phyloP scores from a whole-genome alignment of 148 eudicot genomes.

The Camellia japonica region DNA sequence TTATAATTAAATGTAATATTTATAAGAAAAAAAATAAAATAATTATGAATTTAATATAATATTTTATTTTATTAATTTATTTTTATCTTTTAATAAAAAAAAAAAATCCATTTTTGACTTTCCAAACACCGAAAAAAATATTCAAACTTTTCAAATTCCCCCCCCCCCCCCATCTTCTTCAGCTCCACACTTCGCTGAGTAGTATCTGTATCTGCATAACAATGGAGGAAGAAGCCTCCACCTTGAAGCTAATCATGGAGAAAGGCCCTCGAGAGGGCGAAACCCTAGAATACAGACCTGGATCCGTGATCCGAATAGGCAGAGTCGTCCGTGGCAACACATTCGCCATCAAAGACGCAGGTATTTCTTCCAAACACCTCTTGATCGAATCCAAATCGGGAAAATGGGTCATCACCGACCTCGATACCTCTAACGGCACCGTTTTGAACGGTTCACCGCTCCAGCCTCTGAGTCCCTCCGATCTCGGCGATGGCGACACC shows the following conservation, averaged over 20 bases:
- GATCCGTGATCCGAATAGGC: constrained; percentile 47
- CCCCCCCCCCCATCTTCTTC: constrained; percentile 14
- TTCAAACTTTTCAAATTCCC: too few species aligned
- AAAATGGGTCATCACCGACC: constrained; percentile 57
- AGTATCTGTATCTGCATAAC: background rate
- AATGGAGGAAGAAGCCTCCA: constrained; percentile 35
- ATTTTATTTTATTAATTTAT: too few species aligned
- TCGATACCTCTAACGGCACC: constrained; percentile 80
- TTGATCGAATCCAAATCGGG: constrained; percentile 31
- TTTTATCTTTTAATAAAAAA: too few species aligned
- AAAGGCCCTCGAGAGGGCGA: constrained; percentile 77
- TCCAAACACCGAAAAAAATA: too few species aligned
- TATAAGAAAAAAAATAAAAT: too few species aligned
- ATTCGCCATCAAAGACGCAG: constrained; percentile 63
- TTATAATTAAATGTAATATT: too few species aligned
- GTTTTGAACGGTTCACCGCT: constrained; percentile 38
- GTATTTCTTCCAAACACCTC: constrained; percentile 75
- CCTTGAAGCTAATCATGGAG: constrained; percentile 49
- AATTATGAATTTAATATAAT: too few species aligned
- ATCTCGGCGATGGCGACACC: constrained; percentile 44
- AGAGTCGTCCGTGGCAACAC: constrained; percentile 63
- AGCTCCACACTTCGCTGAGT: too few species aligned
- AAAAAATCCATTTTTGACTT: too few species aligned
- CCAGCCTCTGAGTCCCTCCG: constrained; percentile 26
- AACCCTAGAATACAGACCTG: constrained; percentile 41